phyloP scores from a whole-genome alignment of 2,329 filamentous ascomycete species.

The Aspergillus aculeatinus region DNA sequence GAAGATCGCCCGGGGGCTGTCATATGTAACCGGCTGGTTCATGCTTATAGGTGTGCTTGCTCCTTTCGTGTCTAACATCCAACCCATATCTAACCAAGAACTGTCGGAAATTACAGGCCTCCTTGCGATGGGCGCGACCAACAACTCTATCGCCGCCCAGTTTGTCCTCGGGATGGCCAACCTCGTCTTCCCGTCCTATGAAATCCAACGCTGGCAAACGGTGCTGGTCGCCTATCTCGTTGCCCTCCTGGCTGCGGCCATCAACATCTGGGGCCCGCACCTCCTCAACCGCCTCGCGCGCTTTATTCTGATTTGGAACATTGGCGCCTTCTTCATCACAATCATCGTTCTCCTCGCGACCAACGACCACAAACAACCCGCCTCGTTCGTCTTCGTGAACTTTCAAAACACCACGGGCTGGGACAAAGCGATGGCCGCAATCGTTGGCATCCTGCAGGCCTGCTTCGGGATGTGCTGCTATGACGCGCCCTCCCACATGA shows the following conservation, averaged over 20 bases:
- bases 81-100: neutral
- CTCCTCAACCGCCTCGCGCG: slow-evolving; percentile 53
- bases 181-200: slow-evolving; percentile 50
- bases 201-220: slow-evolving; percentile 57
- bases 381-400: slow-evolving; percentile 55
- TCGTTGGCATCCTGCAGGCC: slow-evolving; percentile 54
- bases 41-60: slow-evolving; percentile 45
- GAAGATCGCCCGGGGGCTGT: slow-evolving; percentile 44
- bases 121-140: slow-evolving; percentile 52
- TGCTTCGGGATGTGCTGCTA: slow-evolving; percentile 55
- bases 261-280: slow-evolving; percentile 52
- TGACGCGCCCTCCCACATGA: slow-evolving; percentile 54
- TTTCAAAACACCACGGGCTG: slow-evolving; percentile 58
- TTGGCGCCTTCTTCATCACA: slow-evolving; percentile 52
- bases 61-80: neutral
- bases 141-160: slow-evolving; percentile 55
- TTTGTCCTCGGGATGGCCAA: slow-evolving; percentile 57
- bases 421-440: slow-evolving; percentile 48
- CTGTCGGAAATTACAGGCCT: slow-evolving; percentile 1
- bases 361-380: slow-evolving; percentile 53
- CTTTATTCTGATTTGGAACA: slow-evolving; percentile 53
- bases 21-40: slow-evolving; percentile 51
- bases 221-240: slow-evolving; percentile 54
- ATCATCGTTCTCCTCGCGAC: slow-evolving; percentile 53
- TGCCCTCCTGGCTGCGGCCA: slow-evolving; percentile 42